Evolutionary conservation across 495 filamentous ascomycete genomes (phyloP), one percentile per base, ranked within the genome.

Genomic region (Trichoderma erinaceum): DNA sequence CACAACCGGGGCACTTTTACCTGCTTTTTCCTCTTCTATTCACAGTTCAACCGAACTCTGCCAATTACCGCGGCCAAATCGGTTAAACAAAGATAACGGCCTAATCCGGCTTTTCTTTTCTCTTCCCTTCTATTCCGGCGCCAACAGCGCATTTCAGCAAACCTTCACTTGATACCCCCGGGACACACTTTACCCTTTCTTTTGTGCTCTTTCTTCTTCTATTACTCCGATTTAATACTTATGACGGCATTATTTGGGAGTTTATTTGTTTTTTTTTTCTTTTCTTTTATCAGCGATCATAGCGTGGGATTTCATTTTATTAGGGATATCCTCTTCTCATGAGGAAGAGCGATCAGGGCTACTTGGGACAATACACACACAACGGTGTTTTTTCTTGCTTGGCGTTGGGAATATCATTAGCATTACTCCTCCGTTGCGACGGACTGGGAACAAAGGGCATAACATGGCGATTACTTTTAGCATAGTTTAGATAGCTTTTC

Each of bases 141-240:
- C 44, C 44, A 16, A 16, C 44, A 48, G 44, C 44, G n/a, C 44
- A 48, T 48, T 48, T 16, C n/a, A 16, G 44, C 35, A 38, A 38
- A 56, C 56, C 25, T 61, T 61, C 56, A 61, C 56, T 61, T 32
- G 56, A 61, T 61, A 61, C 35, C 56, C 56, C 56, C 56, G 56
- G 56, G 32, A 25, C 56, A 29, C 35, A 38, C 35, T 38, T 38
- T 38, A 38, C 5, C 35, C 35, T 56, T 25, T 56, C 13, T 48
- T 48, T 48, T 48, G 13, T 16, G 13, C n/a, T 48, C 12, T 5
- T 48, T 48, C n/a, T 15, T 48, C 44, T 48, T n/a, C n/a, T 16
- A 1, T n/a, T n/a, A 48, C n/a, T n/a, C n/a, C n/a, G n/a, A 48
- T 48, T 48, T 48, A 48, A 48, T 48, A 48, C 44, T 61, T 32